Evolutionary conservation across 331 rosid species (phyloP), one percentile per base, ranked within the genome.

Genomic region (Quercus tomentella): DNA sequence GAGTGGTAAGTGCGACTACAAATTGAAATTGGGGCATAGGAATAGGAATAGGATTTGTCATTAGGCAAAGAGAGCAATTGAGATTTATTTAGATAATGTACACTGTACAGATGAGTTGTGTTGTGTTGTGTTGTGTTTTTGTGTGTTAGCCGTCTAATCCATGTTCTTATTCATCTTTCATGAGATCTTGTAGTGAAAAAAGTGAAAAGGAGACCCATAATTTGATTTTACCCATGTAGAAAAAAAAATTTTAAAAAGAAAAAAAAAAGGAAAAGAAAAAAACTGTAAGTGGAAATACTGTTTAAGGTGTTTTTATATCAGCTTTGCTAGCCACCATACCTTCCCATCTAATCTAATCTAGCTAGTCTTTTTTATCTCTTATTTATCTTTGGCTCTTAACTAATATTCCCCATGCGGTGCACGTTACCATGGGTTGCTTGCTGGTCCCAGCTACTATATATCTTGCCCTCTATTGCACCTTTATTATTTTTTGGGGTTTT

Each of bases 331-430:
- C 82, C 83, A 85, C 87, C 89, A 81, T 80, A 79, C 85, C 82
- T 78, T 84, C 70, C 85, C 74, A 83, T 84, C 87, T 79, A 86
- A 81, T 86, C 84, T 45, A 60, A 76, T 79, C 68, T 67, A 45
- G 72, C 57, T 20, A 51, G 54, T 43, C 31, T 62, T 80, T 26
- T 35, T 81, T 83, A 71, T 79, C 82, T 86, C 76, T 30, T 41
- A 84, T 85, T 30, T 37, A 84, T 85, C 80, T 82, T n/a, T 86
- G 69, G 88, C 84, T 81, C 84, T 81, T 49, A 78, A 78, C 93
- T 84, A 86, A 84, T 85, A 63, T 73, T 84, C 77, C 17, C 84
- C 88, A 87, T 83, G 90, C 85, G 89, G 90, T 91, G 93, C 95
- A 91, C 89, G 85, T 75, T 89, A 85, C 79, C 85, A 86, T 76